A percentile compares a stretch with the other conserved stretches of the same genome.
Evolutionary conservation across 306 rosid genomes (phyloP).

Genomic region (Comarum palustre): DNA sequence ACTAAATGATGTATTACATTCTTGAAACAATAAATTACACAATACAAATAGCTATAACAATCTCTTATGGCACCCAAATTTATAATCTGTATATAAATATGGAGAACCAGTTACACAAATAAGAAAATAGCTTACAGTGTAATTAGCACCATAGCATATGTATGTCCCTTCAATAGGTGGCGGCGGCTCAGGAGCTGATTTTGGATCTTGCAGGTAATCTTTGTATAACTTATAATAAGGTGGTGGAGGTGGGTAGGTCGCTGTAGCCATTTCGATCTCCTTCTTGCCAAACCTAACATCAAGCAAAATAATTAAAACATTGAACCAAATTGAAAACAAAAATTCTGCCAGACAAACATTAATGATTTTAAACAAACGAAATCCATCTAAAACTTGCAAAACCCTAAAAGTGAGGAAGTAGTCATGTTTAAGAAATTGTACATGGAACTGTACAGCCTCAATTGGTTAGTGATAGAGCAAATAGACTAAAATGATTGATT

Average conservation of each 20-base stretch:
- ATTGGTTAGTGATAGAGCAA: too few species aligned
- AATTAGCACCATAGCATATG: constrained; percentile 47
- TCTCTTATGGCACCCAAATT: constrained; percentile 2
- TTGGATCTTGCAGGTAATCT: constrained; percentile 70
- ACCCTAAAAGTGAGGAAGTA: too few species aligned
- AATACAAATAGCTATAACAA: neutral
- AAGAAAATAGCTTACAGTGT: constrained; percentile 48
- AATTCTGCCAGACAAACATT: neutral
- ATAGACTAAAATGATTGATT: too few species aligned
- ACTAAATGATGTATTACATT: neutral
- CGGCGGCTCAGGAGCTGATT: constrained; percentile 81
- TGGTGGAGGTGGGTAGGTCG: constrained; percentile 90
- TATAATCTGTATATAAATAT: neutral
- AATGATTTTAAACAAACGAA: too few species aligned
- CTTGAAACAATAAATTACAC: neutral
- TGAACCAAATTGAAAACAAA: neutral
- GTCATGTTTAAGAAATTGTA: too few species aligned
- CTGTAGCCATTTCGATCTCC: constrained; percentile 60
- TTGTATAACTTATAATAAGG: constrained; percentile 84
- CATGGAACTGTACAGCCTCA: too few species aligned
- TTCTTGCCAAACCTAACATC: constrained; percentile 19
- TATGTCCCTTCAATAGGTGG: constrained; percentile 82
- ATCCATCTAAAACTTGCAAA: too few species aligned
- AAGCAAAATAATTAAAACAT: constrained; percentile 2
- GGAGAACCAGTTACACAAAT: neutral